phyloP scores from a whole-genome alignment of 305 asterid genomes.

The Fraxinus ornus region DNA sequence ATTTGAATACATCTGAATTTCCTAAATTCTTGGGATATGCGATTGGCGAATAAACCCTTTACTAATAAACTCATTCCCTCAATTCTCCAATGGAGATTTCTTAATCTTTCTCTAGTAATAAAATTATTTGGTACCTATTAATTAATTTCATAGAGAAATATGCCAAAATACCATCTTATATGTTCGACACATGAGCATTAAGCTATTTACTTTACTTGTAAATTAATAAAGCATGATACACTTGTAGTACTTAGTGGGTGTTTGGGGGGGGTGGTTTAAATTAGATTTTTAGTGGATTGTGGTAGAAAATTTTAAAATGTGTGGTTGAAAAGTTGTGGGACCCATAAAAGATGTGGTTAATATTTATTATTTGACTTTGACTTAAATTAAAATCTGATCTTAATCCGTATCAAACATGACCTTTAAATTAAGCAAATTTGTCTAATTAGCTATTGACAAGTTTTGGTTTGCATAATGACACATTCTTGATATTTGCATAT shows the following conservation, averaged over 20 bases:
- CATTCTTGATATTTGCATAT: neutral
- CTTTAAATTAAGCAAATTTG: neutral
- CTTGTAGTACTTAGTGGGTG: neutral
- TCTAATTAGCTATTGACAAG: neutral
- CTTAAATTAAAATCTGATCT: no score
- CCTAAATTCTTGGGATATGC: slow-evolving; percentile 21
- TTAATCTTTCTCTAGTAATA: neutral
- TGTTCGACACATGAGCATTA: neutral
- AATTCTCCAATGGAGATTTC: neutral
- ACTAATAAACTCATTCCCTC: neutral
- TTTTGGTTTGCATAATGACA: neutral
- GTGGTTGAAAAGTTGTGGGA: no score
- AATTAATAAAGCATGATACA: neutral
- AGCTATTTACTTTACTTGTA: neutral
- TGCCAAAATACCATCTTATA: neutral
- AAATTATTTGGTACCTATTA: neutral
- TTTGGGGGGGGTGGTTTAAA: no score
- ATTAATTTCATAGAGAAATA: neutral
- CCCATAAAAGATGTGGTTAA: no score
- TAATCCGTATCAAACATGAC: no score
- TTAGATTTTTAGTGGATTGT: no score
- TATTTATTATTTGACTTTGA: no score
- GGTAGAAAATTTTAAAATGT: no score
- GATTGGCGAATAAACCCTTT: neutral
- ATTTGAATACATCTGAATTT: neutral